A percentile compares a stretch with the other conserved stretches of the same genome.
These are phyloP conservation scores for Hyaloscypha hepaticicola DNA, from an alignment of 495 filamentous ascomycete genomes.

Conservation along the genomic window DNA sequence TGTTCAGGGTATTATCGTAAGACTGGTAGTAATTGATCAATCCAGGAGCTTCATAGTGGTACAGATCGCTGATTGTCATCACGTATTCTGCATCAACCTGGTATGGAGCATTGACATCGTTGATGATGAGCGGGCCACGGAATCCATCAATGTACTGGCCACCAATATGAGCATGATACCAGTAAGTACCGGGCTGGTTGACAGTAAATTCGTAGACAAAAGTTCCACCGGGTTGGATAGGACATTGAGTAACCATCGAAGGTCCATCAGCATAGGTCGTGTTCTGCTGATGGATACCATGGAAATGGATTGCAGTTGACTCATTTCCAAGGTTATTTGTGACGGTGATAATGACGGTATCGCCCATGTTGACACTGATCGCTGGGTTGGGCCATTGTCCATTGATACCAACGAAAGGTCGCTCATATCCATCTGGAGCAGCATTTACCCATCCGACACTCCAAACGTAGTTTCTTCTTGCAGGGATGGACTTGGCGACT, in stretches of 20 bases:
- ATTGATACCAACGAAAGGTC: conserved; percentile 77
- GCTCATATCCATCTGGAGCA: conserved; percentile 65
- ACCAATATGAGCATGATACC: conserved; percentile 25
- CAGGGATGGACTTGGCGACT: not conserved
- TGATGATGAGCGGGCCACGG: conserved; percentile 67
- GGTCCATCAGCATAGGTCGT: conserved; percentile 78
- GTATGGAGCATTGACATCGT: conserved; percentile 63
- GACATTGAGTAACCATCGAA: conserved; percentile 67
- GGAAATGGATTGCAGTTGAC: conserved; percentile 72
- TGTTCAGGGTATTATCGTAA: conserved; percentile 45
- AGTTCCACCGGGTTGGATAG: conserved; percentile 43
- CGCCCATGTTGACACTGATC: conserved; percentile 55
- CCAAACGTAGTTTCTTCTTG: conserved; percentile 45
- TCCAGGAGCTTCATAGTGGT: conserved; percentile 57
- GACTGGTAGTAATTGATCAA: conserved; percentile 56
- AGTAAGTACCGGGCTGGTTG: conserved; percentile 22
- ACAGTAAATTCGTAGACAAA: conserved; percentile 37
- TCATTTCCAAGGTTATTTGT: conserved; percentile 73
- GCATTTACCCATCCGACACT: conserved; percentile 71
- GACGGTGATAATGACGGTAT: conserved; percentile 68
- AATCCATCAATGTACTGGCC: conserved; percentile 57
- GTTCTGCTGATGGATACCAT: conserved; percentile 72
- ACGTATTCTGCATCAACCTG: conserved; percentile 58
- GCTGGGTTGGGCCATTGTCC: conserved; percentile 69
- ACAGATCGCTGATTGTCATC: conserved; percentile 68